These are phyloP conservation scores for Phaeodactylum tricornutum DNA, from an alignment of 108 stramenopile genomes.

Conservation along the genomic window DNA sequence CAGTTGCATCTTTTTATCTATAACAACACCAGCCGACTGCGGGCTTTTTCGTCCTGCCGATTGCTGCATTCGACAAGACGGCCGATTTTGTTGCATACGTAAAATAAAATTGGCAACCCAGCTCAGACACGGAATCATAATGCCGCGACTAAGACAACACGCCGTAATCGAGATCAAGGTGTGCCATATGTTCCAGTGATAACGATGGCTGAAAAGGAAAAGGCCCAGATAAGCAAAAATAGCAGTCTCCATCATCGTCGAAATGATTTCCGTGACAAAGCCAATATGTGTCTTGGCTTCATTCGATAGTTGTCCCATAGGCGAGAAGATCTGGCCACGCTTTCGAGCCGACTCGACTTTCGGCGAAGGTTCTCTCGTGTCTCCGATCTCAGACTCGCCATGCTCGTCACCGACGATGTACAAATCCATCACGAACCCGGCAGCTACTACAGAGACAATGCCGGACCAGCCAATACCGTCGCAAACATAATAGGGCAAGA, in stretches of 20 bases:
- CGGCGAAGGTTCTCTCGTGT: background rate
- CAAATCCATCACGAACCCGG: conserved; percentile 84
- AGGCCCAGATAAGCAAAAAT: conserved; percentile 87
- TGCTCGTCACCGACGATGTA: conserved; percentile 71
- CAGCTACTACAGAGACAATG: conserved; percentile 86
- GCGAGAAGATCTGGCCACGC: conserved; percentile 24
- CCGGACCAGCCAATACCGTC: conserved; percentile 86
- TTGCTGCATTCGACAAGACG: conserved; percentile 9
- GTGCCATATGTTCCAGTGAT: conserved; percentile 69
- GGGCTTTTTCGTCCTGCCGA: background rate
- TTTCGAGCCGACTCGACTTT: conserved; percentile 5
- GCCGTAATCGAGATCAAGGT: conserved; percentile 52
- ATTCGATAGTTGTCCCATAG: conserved; percentile 48
- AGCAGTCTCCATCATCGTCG: conserved; percentile 83
- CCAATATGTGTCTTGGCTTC: conserved; percentile 56
- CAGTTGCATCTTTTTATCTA: conserved; percentile 73
- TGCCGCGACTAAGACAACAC: conserved; percentile 57
- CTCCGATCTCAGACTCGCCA: conserved; percentile 3
- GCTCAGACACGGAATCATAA: conserved; percentile 76
- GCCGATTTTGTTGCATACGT: conserved; percentile 28
- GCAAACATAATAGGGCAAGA: conserved; percentile 84
- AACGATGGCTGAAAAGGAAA: conserved; percentile 73
- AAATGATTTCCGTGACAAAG: conserved; percentile 74
- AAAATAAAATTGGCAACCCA: conserved; percentile 56
- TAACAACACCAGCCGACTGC: conserved; percentile 41